phyloP scores from a whole-genome alignment of 2,329 filamentous ascomycete genomes.

The Alternaria sp. region DNA sequence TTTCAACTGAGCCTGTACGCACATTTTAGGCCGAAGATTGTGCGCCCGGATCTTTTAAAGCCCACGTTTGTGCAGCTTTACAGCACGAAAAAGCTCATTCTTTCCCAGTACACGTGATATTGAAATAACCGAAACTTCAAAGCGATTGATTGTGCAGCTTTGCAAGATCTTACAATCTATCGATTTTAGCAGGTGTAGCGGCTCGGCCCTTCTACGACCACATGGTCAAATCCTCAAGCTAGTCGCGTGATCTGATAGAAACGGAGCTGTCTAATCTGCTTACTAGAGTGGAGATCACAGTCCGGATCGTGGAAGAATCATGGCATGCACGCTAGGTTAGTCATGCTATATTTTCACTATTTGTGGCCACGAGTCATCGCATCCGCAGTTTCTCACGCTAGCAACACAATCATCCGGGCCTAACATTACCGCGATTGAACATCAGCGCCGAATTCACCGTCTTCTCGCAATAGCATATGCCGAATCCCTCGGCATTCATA shows the following conservation, averaged over 20 bases:
- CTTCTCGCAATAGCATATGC: constrained; percentile 14
- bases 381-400: constrained; percentile 2
- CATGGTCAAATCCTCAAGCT: background rate
- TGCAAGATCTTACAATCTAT: background rate
- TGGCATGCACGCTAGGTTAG: background rate
- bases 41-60: background rate
- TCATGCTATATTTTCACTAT: constrained; percentile 11
- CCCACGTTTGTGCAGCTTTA: background rate
- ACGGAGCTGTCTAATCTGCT: background rate
- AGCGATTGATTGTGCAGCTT: background rate
- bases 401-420: constrained; percentile 11
- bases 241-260: background rate
- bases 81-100: background rate
- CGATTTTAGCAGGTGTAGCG: constrained; percentile 2
- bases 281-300: background rate
- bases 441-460: constrained; percentile 6
- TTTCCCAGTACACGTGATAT: background rate
- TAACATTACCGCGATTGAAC: constrained; percentile 4
- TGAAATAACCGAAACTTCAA: background rate
- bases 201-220: constrained; percentile 9
- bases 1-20: background rate
- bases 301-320: background rate
- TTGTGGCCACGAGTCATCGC: constrained; percentile 10
- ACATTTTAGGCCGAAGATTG: background rate
- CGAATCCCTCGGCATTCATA: constrained; percentile 13